Evolutionary conservation across 208 protist species (phyloP), one percentile per base, ranked within the genome.

Genomic region (Crithidia fasciculata): DNA sequence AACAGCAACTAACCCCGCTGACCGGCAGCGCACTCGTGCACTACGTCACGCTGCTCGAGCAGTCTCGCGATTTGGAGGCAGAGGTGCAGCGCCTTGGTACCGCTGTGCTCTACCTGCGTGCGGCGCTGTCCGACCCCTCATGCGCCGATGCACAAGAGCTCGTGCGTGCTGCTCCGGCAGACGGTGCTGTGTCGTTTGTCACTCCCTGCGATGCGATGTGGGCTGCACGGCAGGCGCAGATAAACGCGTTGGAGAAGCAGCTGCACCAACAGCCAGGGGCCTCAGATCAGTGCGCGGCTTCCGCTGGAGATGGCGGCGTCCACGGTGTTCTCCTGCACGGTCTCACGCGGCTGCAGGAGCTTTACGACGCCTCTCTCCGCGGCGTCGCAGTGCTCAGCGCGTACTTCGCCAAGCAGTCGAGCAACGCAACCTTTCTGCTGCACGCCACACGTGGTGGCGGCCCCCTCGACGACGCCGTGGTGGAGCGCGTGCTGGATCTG

Each of bases 21-120:
- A 56, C 74, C 7, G 74, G 74, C 44, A 80, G 74, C 16, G 77
- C 77, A 16, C 56, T 82, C 6, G 77, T 80, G 53, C 74, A 82
- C 44, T 54, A 72, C 65, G 40, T 73, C 28, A 39, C 28, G 45
- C 64, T 82, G 8, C 12, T 44, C 2, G 62, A 53, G 9, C 57
- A 74, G 53, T 49, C 66, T 8, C 64, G 53, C 3, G 77, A 60
- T 13, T 53, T 87, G 50, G 82, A 90, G 44, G 69, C 41, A 50
- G 67, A 86, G 28, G 71, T 77, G 54, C 75, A 87, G 52, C 63
- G 61, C 3, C 64, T 90, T 37, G 85, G 85, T 5, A 49, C 66
- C 3, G 81, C 82, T 18, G 82, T 87, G 53, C 69, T 90, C 18
- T 76, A 61, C 18, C 72, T 90, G 55, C 71, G 85, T 52, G 62